phyloP scores from a whole-genome alignment of 768 basidiomycete genomes.

The Lactifluus hygrophoroides region DNA sequence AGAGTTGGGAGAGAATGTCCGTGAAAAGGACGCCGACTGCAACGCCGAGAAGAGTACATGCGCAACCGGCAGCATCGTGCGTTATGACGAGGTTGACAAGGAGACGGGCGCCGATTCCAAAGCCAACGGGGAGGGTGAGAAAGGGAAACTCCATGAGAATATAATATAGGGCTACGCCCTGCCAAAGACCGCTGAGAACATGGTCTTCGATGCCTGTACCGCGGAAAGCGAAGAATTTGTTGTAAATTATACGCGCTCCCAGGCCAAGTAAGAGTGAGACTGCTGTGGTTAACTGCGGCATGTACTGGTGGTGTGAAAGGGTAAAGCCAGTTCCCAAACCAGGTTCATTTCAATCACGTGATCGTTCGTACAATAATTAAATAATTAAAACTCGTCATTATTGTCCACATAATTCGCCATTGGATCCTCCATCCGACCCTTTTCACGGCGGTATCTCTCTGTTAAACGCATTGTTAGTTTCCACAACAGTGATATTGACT shows the following conservation, averaged over 20 bases:
- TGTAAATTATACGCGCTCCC: conserved; percentile 61
- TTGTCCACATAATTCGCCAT: conserved; percentile 87
- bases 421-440: conserved; percentile 72
- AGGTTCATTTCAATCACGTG: conserved; percentile 18
- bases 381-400: conserved; percentile 24
- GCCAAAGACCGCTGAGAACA: conserved; percentile 63
- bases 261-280: conserved; percentile 67
- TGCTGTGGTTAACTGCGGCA: conserved; percentile 42
- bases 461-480: conserved; percentile 24
- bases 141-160: conserved; percentile 46
- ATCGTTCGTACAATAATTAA: not conserved
- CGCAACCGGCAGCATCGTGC: conserved; percentile 46
- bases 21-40: conserved; percentile 63
- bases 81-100: conserved; percentile 49
- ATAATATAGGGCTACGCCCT: conserved; percentile 67
- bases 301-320: conserved; percentile 16
- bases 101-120: conserved; percentile 53
- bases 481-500: not conserved
- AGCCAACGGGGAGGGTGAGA: conserved; percentile 46
- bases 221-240: conserved; percentile 41
- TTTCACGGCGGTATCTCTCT: conserved; percentile 89
- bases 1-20: conserved; percentile 58
- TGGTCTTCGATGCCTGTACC: conserved; percentile 44
- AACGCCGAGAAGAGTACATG: conserved; percentile 56
- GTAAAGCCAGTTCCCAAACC: not conserved